Percentiles rank a stretch among this genome's conserved stretches.
These are phyloP conservation scores for Saccharum spontaneum DNA, from an alignment of 176 grass and related monocot genomes.

Conservation along the genomic window DNA sequence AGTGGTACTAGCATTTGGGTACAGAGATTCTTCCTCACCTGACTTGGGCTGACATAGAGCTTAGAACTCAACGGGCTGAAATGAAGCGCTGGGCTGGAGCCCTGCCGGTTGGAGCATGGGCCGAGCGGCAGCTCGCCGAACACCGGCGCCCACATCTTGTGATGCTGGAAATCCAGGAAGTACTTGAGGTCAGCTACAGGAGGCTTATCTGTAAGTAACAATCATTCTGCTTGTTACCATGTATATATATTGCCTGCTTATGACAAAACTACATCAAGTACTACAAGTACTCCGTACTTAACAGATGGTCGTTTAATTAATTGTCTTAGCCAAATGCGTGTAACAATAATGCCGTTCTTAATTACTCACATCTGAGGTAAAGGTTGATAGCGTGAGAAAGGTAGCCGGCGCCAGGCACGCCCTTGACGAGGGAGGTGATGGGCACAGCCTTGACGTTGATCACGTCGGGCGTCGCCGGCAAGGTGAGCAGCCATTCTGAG, in stretches of 20 bases:
- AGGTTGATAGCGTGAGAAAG: slow-evolving; percentile 97
- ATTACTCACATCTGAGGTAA: slow-evolving; percentile 79
- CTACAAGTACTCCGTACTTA: background rate
- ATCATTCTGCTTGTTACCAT: background rate
- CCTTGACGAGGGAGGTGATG: slow-evolving; percentile 75
- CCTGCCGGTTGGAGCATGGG: slow-evolving; percentile 60
- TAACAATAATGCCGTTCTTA: background rate
- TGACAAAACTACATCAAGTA: background rate
- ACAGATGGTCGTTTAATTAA: background rate
- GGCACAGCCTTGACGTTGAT: slow-evolving; percentile 84
- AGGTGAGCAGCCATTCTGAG: slow-evolving; percentile 83
- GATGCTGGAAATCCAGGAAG: slow-evolving; percentile 97
- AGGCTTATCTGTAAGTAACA: slow-evolving; percentile 89
- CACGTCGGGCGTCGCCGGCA: slow-evolving; percentile 68
- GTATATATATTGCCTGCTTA: background rate
- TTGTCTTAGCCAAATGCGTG: background rate
- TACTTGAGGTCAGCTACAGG: slow-evolving; percentile 81
- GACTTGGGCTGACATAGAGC: slow-evolving; percentile 70
- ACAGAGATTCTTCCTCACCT: slow-evolving; percentile 41
- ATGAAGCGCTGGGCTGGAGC: slow-evolving; percentile 50
- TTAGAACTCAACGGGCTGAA: slow-evolving; percentile 75
- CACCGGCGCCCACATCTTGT: slow-evolving; percentile 76
- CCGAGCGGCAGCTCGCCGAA: slow-evolving; percentile 77
- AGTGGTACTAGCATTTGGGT: background rate
- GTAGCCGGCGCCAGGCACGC: slow-evolving; percentile 71